phyloP scores from a whole-genome alignment of 2,329 filamentous ascomycete species.

The Aureobasidium sp. region DNA sequence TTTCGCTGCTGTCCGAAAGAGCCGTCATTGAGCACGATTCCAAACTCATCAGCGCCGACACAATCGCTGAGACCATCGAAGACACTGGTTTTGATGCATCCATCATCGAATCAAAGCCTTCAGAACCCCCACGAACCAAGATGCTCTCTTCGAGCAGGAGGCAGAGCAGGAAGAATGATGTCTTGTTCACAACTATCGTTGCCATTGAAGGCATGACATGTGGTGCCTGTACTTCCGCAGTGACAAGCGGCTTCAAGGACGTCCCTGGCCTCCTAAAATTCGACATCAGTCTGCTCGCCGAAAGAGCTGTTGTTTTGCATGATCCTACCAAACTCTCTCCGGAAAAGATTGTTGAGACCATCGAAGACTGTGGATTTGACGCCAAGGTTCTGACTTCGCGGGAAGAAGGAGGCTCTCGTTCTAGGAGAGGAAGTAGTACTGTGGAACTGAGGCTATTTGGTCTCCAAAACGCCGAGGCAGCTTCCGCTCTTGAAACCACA shows the following conservation, averaged over 20 bases:
- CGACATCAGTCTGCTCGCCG: slow-evolving; percentile 89
- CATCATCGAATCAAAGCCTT: slow-evolving; percentile 60
- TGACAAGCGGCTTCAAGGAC: slow-evolving; percentile 72
- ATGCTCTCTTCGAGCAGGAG: slow-evolving; percentile 21
- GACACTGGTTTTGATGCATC: slow-evolving; percentile 87
- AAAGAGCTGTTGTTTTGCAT: slow-evolving; percentile 82
- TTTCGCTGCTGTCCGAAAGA: slow-evolving; percentile 90
- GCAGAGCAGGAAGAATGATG: slow-evolving; percentile 31
- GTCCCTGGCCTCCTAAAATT: slow-evolving; percentile 75
- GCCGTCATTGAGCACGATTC: slow-evolving; percentile 92
- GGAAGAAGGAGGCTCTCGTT: slow-evolving; percentile 43
- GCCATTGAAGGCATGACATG: slow-evolving; percentile 97
- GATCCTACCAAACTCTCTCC: slow-evolving; percentile 61
- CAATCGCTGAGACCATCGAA: slow-evolving; percentile 78
- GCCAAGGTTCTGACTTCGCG: slow-evolving; percentile 68
- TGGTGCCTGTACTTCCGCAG: slow-evolving; percentile 86
- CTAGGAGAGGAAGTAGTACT: slow-evolving; percentile 40
- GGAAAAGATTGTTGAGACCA: slow-evolving; percentile 68
- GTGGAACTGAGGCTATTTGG: slow-evolving; percentile 82
- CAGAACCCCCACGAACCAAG: slow-evolving; percentile 28
- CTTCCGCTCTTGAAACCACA: slow-evolving; percentile 59
- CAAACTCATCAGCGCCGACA: slow-evolving; percentile 59
- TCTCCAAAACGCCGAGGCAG: slow-evolving; percentile 60
- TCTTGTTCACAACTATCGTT: slow-evolving; percentile 64
- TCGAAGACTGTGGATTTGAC: slow-evolving; percentile 86